Evolutionary conservation across 2,329 filamentous ascomycete genomes (phyloP), one percentile per base, ranked within the genome.

Genomic region (Colletotrichum euphorbiae): DNA sequence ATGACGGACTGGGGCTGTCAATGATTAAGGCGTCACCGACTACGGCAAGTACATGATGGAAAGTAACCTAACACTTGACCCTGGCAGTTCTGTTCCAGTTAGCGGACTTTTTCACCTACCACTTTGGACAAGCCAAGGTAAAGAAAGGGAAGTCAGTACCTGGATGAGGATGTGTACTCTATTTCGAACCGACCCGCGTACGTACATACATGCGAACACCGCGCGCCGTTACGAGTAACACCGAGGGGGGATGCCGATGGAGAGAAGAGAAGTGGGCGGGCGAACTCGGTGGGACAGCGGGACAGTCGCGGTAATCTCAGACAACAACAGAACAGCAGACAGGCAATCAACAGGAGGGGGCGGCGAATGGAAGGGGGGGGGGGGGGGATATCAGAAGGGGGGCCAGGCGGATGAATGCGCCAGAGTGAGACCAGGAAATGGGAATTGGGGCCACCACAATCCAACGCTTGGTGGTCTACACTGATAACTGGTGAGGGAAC

Each of bases 21-120:
- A 33, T 68, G 61, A 68, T 68, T 68, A 68, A 68, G 65, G 65
- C 65, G 65, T 68, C 65, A 68, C 65, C 65, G 65, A 68, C 54
- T 54, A 60, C 48, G 45, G 59, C 45, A 57, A 64, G 59, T 68
- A 60, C 61, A 43, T 52, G 36, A 12, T 52, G 48, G 12, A 31
- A 61, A 52, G 58, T 61, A 61, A 38, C 58, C 21, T 46, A 61
- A 52, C 46, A 52, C 36, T 52, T 33, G 58, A 52, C 58, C 58
- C 46, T 61, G 36, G 58, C 46, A 52, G 55, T 58, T 58, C 24
- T 21, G 28, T 51, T 42, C 45, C 43, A 52, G 24, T 45, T 55
- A 45, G 40, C 36, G 33, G 57, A 60, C 12, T 43, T 54, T 21
- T 11, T 59, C 50, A 46, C 60, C 48, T 68, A 33, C 52, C 46